These are phyloP conservation scores for Boletus subparvulus DNA, from an alignment of 768 basidiomycete genomes.

Conservation along the genomic window DNA sequence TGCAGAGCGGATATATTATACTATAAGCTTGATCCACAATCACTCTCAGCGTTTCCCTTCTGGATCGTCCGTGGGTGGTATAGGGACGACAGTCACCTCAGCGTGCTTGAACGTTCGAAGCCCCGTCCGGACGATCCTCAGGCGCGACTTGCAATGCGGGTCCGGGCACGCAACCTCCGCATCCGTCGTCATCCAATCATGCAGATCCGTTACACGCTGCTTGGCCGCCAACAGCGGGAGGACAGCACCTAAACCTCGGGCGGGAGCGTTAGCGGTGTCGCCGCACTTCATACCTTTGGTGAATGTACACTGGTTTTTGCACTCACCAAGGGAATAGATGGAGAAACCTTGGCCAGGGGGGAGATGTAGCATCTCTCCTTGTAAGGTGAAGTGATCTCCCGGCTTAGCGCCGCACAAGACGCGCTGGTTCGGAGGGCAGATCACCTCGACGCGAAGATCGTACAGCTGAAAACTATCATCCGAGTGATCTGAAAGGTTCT, in stretches of 20 bases:
- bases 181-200: slow-evolving; percentile 72
- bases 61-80: background rate
- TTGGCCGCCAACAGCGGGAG: slow-evolving; percentile 69
- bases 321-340: slow-evolving; percentile 60
- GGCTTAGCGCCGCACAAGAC: slow-evolving; percentile 64
- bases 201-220: slow-evolving; percentile 51
- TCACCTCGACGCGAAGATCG: slow-evolving; percentile 61
- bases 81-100: slow-evolving; percentile 52
- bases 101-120: slow-evolving; percentile 53
- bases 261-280: background rate
- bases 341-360: slow-evolving; percentile 66
- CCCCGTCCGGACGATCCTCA: slow-evolving; percentile 53
- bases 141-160: slow-evolving; percentile 57
- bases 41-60: background rate
- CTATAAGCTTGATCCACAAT: no score
- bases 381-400: slow-evolving; percentile 60
- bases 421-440: slow-evolving; percentile 56
- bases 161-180: slow-evolving; percentile 66
- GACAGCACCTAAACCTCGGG: slow-evolving; percentile 45
- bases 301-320: background rate
- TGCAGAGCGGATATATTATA: no score
- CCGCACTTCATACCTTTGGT: background rate
- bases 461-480: slow-evolving; percentile 57
- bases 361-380: slow-evolving; percentile 63
- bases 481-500: background rate